Evolutionary conservation across 1,284 basidiomycete genomes (phyloP), one percentile per base, ranked within the genome.

Genomic region (Ganoderma sinense): DNA sequence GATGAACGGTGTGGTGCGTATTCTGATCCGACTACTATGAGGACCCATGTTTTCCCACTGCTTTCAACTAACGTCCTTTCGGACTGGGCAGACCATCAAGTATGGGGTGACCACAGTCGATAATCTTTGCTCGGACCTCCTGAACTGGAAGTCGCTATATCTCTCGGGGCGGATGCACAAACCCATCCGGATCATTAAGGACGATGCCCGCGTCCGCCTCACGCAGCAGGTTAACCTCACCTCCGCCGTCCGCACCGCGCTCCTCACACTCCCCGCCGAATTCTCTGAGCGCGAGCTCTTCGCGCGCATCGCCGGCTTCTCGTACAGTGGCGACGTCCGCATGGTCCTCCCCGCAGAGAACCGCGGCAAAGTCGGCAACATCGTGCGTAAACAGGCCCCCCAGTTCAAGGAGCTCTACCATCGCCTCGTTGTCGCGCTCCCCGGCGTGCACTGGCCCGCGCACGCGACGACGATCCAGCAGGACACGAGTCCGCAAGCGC

Each of bases 91-190:
- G 94, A 91, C 88, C 64, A 94, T 99, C 83, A 99, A 99, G 83
- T 99, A 99, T 80, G 97, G 97, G n/a, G 92, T 99, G 33, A 97
- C 97, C 41, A 96, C 95, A 0, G 89, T 98, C 10, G 94, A 97
- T 75, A 92, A 92, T 68, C 87, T 99, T 39, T 96, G 94, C 75
- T 87, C 90, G 0, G 98, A 99, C 79, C 84, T 99, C 53, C 86
- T 97, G 55, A 94, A 96, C 77, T 99, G 98, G 97, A 89, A 91
- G 58, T 91, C 95, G 23, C 88, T 99, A 10, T 99, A 99, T 81
- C 90, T 98, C 59, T 94, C 96, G 1, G 98, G 97, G 0, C 88
- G 97, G 29, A 96, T 99, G 91, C 97, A 99, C 83, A 99, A 99
- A 81, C 97, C 98, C 0, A 86, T 97, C 62, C 90, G 95, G 58